Conservation (phyloP, 2,329 filamentous ascomycete genomes). For the Ophiostoma ulmi region DNA sequence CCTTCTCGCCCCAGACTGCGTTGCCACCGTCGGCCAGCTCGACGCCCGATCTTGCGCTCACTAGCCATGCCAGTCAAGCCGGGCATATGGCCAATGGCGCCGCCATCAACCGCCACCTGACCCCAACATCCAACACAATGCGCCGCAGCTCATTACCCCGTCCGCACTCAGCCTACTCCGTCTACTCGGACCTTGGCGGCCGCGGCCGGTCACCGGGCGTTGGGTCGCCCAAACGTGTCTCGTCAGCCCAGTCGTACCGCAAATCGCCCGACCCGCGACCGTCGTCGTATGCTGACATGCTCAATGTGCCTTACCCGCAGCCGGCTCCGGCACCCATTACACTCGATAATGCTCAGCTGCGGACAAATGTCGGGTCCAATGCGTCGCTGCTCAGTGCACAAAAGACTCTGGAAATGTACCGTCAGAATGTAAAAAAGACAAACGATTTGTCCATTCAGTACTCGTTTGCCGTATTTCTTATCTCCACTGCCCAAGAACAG, state of each 20-base stretch:
- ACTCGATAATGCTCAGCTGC: conserved; percentile 76
- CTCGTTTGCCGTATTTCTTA: conserved; percentile 91
- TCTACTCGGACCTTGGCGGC: conserved; percentile 62
- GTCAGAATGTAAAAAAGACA: conserved; percentile 94
- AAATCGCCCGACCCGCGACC: conserved; percentile 52
- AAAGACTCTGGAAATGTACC: conserved; percentile 96
- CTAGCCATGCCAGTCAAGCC: conserved; percentile 39
- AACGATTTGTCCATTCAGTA: conserved; percentile 87
- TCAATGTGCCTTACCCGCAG: conserved; percentile 73
- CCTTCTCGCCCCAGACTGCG: conserved; percentile 35
- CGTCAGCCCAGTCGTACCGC: conserved; percentile 48
- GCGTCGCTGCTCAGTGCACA: conserved; percentile 85
- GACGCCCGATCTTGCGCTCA: conserved; percentile 42
- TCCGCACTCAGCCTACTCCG: conserved; percentile 72
- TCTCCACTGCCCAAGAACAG: conserved; percentile 80
- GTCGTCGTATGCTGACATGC: conserved; percentile 54
- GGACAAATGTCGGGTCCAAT: conserved; percentile 76
- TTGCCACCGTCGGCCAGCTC: conserved; percentile 11
- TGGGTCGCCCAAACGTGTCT: conserved; percentile 42
- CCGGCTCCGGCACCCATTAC: conserved; percentile 61
- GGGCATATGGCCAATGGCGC: conserved; percentile 32
- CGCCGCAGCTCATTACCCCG: conserved; percentile 57
- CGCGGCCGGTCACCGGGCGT: conserved; percentile 55
- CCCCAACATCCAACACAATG: conserved; percentile 51
- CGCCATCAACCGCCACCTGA: conserved; percentile 57